Conservation (phyloP, 2,329 filamentous ascomycete species). For the Fusarium sp. region DNA sequence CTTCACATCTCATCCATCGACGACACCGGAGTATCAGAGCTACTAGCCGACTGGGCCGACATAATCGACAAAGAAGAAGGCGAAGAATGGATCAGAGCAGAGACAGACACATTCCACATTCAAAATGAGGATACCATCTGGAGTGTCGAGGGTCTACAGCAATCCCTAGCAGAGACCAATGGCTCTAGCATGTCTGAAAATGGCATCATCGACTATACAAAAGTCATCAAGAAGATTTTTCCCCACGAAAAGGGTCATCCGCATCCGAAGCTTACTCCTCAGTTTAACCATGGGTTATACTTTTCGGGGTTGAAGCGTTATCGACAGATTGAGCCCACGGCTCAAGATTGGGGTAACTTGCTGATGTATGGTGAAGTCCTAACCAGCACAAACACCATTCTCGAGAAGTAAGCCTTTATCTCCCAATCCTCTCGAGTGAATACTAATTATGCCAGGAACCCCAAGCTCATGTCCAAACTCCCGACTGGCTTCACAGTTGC, state of each 20-base stretch:
- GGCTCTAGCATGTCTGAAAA: constrained; percentile 42
- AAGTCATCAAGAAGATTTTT: constrained; percentile 75
- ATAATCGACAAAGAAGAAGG: constrained; percentile 71
- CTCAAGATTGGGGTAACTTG: constrained; percentile 74
- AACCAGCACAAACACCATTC: constrained; percentile 90
- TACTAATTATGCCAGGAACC: constrained; percentile 65
- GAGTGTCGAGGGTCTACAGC: constrained; percentile 62
- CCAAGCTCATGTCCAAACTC: constrained; percentile 74
- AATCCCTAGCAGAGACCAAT: constrained; percentile 55
- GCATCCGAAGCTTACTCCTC: constrained; percentile 75
- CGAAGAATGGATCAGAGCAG: constrained; percentile 76
- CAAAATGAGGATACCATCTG: constrained; percentile 70
- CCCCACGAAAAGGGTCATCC: constrained; percentile 74
- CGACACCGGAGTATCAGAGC: constrained; percentile 68
- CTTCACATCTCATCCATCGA: constrained; percentile 80
- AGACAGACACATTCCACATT: constrained; percentile 83
- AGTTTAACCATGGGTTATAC: constrained; percentile 84
- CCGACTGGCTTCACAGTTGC: constrained; percentile 87
- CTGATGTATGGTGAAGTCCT: constrained; percentile 91
- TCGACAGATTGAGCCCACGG: constrained; percentile 62
- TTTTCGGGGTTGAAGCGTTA: constrained; percentile 76
- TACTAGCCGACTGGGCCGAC: constrained; percentile 71
- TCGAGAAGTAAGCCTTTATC: constrained; percentile 73
- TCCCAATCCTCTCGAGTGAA: fast-evolving
- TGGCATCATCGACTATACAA: constrained; percentile 76